Evolutionary conservation across 805 yeast genomes (phyloP), one percentile per base, ranked within the genome.

Genomic region (Trichomonascus vanleenenianus): DNA sequence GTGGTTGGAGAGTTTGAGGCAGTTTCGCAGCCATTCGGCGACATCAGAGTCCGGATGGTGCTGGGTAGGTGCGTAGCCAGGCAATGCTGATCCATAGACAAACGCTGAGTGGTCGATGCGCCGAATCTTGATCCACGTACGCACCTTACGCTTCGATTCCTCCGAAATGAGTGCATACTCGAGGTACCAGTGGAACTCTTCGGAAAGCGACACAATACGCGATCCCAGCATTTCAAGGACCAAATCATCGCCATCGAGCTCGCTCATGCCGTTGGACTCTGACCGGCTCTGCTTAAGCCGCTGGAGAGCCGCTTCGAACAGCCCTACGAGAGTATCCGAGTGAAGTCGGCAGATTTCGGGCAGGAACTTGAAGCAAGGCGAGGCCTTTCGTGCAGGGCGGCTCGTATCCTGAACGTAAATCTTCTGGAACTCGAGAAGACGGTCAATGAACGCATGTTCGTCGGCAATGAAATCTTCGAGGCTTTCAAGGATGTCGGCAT

Each of bases 331-430:
- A 1, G 43, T 20, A 5, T 53, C 47, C 2, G 42, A 31, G 43
- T 58, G 61, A 6, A 56, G 25, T 10, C 44, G 39, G 32, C 43
- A 47, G 3, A 59, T 38, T 30, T 52, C 59, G 11, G 59, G 56
- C 31, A 58, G 42, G 11, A 48, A 36, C 27, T 38, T 45, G 43
- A 57, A 53, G 8, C 53, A 46, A 8, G 35, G 38, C 9, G 40
- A 27, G 3, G 50, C 47, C 30, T 49, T 49, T 12, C 38, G 38
- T 2, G 50, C 46, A 9, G 37, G 40, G 22, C 22, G 16, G 37
- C 25, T 16, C 22, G 54, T 52, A 12, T 44, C 18, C 3, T 39
- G 16, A 19, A 48, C 14, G 39, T 54, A 55, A 8, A 50, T 39
- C 18, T 39, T 46, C 27, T 45, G 18, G 12, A 49, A 43, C 42